phyloP scores from a whole-genome alignment of 1,284 basidiomycete species.

The Inonotus obliquus region DNA sequence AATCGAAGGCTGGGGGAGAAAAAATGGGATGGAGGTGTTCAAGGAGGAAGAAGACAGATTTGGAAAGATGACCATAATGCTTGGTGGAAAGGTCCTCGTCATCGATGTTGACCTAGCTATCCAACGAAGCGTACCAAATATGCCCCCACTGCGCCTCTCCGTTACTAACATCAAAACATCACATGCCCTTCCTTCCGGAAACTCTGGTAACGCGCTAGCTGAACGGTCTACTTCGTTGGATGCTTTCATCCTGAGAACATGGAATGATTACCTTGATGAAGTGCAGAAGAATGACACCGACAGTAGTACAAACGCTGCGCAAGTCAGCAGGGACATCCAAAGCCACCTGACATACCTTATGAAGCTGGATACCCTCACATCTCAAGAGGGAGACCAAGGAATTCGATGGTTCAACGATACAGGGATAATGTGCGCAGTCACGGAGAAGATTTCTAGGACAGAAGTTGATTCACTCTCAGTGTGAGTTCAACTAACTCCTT shows the following conservation, averaged over 20 bases:
- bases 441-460: slow-evolving; percentile 45
- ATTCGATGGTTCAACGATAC: slow-evolving; percentile 71
- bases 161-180: slow-evolving; percentile 62
- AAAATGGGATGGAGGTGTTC: slow-evolving; percentile 35
- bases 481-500: slow-evolving; percentile 35
- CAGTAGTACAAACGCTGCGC: slow-evolving; percentile 45
- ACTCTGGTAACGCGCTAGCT: slow-evolving; percentile 29
- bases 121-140: slow-evolving; percentile 32
- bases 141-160: slow-evolving; percentile 32
- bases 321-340: slow-evolving; percentile 42
- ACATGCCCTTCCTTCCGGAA: slow-evolving; percentile 55
- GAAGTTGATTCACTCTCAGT: slow-evolving; percentile 50
- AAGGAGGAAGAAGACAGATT: slow-evolving; percentile 49
- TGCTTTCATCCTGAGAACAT: slow-evolving; percentile 48
- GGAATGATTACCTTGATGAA: slow-evolving; percentile 53
- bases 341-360: slow-evolving; percentile 66
- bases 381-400: slow-evolving; percentile 54
- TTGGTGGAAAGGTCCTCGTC: slow-evolving; percentile 73
- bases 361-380: slow-evolving; percentile 60
- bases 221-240: slow-evolving; percentile 57
- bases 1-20: slow-evolving; percentile 20
- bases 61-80: slow-evolving; percentile 49
- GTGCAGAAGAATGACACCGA: slow-evolving; percentile 54
- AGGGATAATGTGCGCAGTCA: slow-evolving; percentile 44
- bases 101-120: slow-evolving; percentile 64